Evolutionary conservation across 2,329 filamentous ascomycete species (phyloP), one percentile per base, ranked within the genome.

Genomic region (Penicillium sp.): DNA sequence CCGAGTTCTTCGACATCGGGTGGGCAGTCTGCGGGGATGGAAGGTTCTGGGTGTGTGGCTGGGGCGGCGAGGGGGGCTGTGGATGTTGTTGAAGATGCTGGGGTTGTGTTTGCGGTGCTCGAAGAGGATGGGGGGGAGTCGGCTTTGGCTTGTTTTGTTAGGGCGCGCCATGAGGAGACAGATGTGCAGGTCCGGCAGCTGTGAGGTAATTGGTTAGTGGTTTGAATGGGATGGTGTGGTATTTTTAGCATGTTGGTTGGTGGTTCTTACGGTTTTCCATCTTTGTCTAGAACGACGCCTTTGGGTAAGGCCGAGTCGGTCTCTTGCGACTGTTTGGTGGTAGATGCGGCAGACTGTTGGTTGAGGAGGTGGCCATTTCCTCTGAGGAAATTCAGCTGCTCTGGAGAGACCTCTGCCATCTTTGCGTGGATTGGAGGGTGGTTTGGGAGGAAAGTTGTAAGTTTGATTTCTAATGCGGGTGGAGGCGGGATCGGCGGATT

Each of bases 1-100:
- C 95, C 95, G 4, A 99, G 87, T 16, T 82, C 78, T 71, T 96
- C 92, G 62, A 97, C 91, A 72, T 98, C 93, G 1, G 95, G 89
- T 0, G 95, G 95, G 72, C 93, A 98, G 75, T 96, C 90, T 56
- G 80, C 61, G 8, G 82, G 80, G 14, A 78, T 61, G 2, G 44
- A 13, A 8, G 43, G 23, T 21, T 31, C 35, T 11, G 29, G 5
- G 5, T 27, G 11, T 3, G 50, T 33, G 26, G 50, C 26, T 11
- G 37, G 16, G 8, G 39, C 61, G 49, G 73, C 64, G n/a, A 70
- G 59, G 14, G 74, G 62, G 16, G 74, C 64, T 54, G 77, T 78
- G 47, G 80, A 50, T 50, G 61, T 54, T 61, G 67, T 47, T 56
- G 57, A 54, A 67, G 61, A 42, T 44, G 49, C 64, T n/a, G 46